phyloP scores from a whole-genome alignment of 2,329 filamentous ascomycete genomes.

The Penicillium concentricum region DNA sequence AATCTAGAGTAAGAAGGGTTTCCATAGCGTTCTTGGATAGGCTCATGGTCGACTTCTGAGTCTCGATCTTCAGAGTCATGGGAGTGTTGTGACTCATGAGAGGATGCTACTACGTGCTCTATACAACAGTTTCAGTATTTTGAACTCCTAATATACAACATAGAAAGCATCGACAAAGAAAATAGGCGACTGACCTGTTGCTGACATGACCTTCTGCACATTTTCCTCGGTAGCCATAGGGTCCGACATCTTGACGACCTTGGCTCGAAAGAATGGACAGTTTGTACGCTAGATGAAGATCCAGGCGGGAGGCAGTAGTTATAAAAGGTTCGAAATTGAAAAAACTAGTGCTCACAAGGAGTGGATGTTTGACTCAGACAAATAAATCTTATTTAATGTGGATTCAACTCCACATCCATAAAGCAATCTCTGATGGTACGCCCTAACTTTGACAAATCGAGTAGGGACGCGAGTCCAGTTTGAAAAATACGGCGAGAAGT shows the following conservation, averaged over 20 bases:
- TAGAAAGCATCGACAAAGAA: not conserved
- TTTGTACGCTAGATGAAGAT: constrained; percentile 8
- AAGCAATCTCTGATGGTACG: constrained; percentile 12
- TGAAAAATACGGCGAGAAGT: constrained; percentile 8
- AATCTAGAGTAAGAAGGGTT: constrained; percentile 30
- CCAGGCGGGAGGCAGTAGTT: constrained; percentile 9
- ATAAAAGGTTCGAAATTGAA: constrained; percentile 10
- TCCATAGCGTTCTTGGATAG: constrained; percentile 27
- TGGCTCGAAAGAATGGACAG: not conserved
- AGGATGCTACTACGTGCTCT: constrained; percentile 14
- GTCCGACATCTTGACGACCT: constrained; percentile 15
- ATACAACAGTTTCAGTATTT: not conserved
- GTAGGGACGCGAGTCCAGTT: constrained; percentile 8
- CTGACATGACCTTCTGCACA: constrained; percentile 19
- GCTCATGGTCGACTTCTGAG: constrained; percentile 23
- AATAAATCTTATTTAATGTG: constrained; percentile 16
- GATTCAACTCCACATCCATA: constrained; percentile 15
- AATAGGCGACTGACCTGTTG: constrained; percentile 13
- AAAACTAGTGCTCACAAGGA: constrained; percentile 7
- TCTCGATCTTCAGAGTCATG: constrained; percentile 16
- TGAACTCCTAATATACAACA: not conserved
- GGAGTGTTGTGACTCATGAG: constrained; percentile 13
- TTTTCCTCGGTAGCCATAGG: constrained; percentile 18
- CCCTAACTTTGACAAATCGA: constrained; percentile 13
- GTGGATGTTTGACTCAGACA: constrained; percentile 10